phyloP scores from a whole-genome alignment of 257 asterid species.

The Henckelia pumila region DNA sequence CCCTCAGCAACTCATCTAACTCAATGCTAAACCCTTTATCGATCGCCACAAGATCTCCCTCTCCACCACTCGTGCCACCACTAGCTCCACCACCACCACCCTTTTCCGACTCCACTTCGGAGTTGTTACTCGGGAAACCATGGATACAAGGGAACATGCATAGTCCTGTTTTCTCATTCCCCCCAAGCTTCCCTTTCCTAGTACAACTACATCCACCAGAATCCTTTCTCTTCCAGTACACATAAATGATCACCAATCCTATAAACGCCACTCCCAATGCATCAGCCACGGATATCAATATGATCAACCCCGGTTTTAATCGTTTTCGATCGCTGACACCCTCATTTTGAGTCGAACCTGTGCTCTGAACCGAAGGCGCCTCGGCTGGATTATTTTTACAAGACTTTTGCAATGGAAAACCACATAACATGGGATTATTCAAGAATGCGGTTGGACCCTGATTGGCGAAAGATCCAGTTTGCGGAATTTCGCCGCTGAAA shows the following conservation, averaged over 20 bases:
- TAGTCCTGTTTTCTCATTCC: constrained; percentile 41
- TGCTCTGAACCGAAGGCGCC: constrained; percentile 35
- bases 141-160: constrained; percentile 59
- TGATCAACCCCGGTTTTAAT: constrained; percentile 68
- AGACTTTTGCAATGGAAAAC: constrained; percentile 78
- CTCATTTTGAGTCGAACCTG: constrained; percentile 24
- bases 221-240: constrained; percentile 87
- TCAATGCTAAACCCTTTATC: constrained; percentile 90
- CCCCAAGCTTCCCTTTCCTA: constrained; percentile 82
- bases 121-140: constrained; percentile 51
- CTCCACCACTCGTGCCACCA: constrained; percentile 59
- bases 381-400: constrained; percentile 50
- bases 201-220: constrained; percentile 88
- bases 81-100: constrained; percentile 52
- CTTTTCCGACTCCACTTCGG: constrained; percentile 82
- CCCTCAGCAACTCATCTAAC: constrained; percentile 88
- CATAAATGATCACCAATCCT: constrained; percentile 68
- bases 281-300: constrained; percentile 71
- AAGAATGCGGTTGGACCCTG: constrained; percentile 94
- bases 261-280: constrained; percentile 75
- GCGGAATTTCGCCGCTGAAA: constrained; percentile 86
- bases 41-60: constrained; percentile 88
- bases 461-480: constrained; percentile 82
- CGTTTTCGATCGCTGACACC: constrained; percentile 43
- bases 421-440: constrained; percentile 78